phyloP scores from a whole-genome alignment of 805 yeast species.

The Saccharomycopsis olivae region DNA sequence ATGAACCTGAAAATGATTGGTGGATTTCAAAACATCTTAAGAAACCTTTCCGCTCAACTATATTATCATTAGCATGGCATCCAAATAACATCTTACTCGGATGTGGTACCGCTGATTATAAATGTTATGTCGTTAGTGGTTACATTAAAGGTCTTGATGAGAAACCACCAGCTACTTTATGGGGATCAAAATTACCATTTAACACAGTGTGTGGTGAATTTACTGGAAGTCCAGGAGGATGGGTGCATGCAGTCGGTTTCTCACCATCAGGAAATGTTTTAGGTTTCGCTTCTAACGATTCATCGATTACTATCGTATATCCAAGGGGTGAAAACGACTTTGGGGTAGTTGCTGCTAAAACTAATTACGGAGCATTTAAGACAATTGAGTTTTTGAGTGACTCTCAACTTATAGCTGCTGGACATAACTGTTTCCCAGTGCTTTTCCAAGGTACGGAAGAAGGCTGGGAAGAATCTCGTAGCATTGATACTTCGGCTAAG shows the following conservation, averaged over 20 bases:
- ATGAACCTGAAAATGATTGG: slow-evolving; percentile 96
- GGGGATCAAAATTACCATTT: slow-evolving; percentile 96
- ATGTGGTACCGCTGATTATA: slow-evolving; percentile 90
- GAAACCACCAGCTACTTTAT: slow-evolving; percentile 68
- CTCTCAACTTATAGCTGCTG: slow-evolving; percentile 69
- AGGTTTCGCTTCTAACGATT: slow-evolving; percentile 81
- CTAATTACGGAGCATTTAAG: slow-evolving; percentile 71
- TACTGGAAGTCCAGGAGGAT: slow-evolving; percentile 61
- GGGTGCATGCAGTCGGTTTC: slow-evolving; percentile 88
- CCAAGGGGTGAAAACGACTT: slow-evolving; percentile 54
- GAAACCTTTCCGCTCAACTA: slow-evolving; percentile 85
- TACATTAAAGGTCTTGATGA: slow-evolving; percentile 81
- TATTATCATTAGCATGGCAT: slow-evolving; percentile 83
- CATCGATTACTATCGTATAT: slow-evolving; percentile 70
- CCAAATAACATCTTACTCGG: slow-evolving; percentile 83
- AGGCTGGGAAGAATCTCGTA: slow-evolving; percentile 53
- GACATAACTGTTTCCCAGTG: slow-evolving; percentile 86
- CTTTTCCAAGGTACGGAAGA: slow-evolving; percentile 61
- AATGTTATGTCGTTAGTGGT: slow-evolving; percentile 80
- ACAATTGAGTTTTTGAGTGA: slow-evolving; percentile 62
- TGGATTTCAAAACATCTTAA: slow-evolving; percentile 98
- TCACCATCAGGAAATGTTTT: slow-evolving; percentile 68
- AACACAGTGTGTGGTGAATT: slow-evolving; percentile 82
- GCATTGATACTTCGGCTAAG: slow-evolving; percentile 41
- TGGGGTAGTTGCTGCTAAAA: slow-evolving; percentile 46